Percentiles rank a stretch among this genome's conserved stretches.
Conservation (phyloP, 495 filamentous ascomycete species). For the Aspergillus nanangensis region DNA sequence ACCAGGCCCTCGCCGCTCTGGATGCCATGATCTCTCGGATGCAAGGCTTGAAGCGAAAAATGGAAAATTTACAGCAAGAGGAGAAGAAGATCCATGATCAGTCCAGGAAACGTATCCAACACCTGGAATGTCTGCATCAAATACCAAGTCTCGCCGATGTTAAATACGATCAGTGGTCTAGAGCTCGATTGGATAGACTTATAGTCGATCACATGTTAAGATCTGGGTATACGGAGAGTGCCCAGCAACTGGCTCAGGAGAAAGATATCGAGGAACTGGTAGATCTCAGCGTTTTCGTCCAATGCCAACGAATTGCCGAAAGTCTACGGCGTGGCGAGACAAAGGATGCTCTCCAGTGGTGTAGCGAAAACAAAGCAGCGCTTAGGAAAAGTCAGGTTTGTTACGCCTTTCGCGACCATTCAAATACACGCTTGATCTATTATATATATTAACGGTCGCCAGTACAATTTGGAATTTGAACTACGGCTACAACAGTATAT, state of each 20-base stretch:
- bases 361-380: constrained; percentile 82
- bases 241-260: constrained; percentile 65
- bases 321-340: constrained; percentile 68
- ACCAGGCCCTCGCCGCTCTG: constrained; percentile 69
- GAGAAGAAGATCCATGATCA: constrained; percentile 70
- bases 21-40: constrained; percentile 81
- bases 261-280: constrained; percentile 74
- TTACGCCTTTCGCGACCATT: constrained; percentile 6
- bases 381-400: constrained; percentile 78
- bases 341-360: constrained; percentile 81
- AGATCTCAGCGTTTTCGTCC: constrained; percentile 82
- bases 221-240: constrained; percentile 76
- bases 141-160: constrained; percentile 85
- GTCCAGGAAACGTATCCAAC: constrained; percentile 68
- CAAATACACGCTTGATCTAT: too few species aligned
- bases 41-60: constrained; percentile 82
- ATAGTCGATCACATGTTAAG: constrained; percentile 87
- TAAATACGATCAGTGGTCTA: constrained; percentile 89
- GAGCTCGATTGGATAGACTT: constrained; percentile 73
- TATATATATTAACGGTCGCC: too few species aligned
- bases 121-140: constrained; percentile 72
- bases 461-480: constrained; percentile 90
- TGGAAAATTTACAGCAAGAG: constrained; percentile 70
- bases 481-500: constrained; percentile 95
- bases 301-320: constrained; percentile 70